Base-by-base conservation (phyloP, 176 grass and related monocot species). In the Ananas comosus region DNA sequence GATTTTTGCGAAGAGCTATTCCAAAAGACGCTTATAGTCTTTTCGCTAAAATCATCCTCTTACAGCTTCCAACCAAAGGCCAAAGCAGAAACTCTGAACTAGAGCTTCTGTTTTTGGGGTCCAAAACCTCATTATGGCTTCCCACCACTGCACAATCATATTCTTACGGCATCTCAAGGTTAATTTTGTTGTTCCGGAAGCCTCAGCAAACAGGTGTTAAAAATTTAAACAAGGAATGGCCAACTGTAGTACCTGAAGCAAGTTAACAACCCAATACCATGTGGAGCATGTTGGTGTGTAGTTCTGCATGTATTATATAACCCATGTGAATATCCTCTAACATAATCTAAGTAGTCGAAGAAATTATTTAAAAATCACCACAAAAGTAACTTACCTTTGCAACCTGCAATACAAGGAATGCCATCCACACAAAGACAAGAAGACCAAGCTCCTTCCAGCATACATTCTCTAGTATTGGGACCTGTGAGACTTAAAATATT, bases 401-500 rank as follows among this genome's bases (percentile, higher is more conserved):
- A 16, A 90, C 12, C 71, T 97, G 93, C 47, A 97, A 72, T 33
- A 4, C 76, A 51, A 97, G 93, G 77, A 97, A 92, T 28, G 84
- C 66, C 2, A 85, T 4, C 93, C 89, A 90, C 7, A 87, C 89
- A 51, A 87, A 86, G 2, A 77, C 57, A 27, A 96, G 86, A 52
- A 96, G 76, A 19, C 86, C 83, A 23, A 87, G 49, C 64, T 96
- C 83, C 80, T 90, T 92, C 89, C 86, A 87, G 68, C 68, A 85
- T 57, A 92, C 52, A 79, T 92, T 96, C 13, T 80, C 10, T 76
- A 91, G 73, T 58, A 97, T 3, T 51, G 86, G 68, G n/a, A 74
- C 33, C 89, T 97, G 78, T 65, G 74, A 63, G 8, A 3, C 42
- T 22, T 19, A 61, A 25, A 11, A 12, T 19, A 42, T 8, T 56